phyloP scores from a whole-genome alignment of 2,329 filamentous ascomycete genomes.

The Lojkania enalia region DNA sequence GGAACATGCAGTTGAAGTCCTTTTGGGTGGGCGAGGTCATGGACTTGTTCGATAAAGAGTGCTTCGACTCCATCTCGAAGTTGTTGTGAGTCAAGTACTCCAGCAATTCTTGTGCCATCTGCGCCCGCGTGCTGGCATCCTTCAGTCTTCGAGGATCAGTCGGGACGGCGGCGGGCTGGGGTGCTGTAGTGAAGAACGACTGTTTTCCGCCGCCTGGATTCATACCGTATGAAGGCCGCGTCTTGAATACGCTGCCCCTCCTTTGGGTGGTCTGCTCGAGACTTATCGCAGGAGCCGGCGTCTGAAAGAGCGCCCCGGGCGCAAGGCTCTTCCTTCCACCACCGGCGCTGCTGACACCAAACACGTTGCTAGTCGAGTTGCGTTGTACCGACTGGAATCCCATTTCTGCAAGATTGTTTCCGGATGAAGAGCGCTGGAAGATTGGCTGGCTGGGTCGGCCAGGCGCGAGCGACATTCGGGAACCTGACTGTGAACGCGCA shows the following conservation, averaged over 20 bases:
- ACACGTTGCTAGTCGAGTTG: slow-evolving; percentile 73
- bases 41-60: slow-evolving; percentile 85
- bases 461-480: slow-evolving; percentile 82
- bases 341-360: slow-evolving; percentile 53
- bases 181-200: slow-evolving; percentile 91
- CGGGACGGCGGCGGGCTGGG: slow-evolving; percentile 78
- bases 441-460: slow-evolving; percentile 79
- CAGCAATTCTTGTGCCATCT: slow-evolving; percentile 84
- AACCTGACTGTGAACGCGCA: slow-evolving; percentile 79
- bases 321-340: slow-evolving; percentile 72
- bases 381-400: slow-evolving; percentile 84
- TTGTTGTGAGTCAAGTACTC: slow-evolving; percentile 93
- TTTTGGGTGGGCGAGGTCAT: slow-evolving; percentile 96
- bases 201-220: slow-evolving; percentile 73
- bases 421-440: slow-evolving; percentile 83
- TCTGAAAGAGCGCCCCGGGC: slow-evolving; percentile 55
- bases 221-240: slow-evolving; percentile 64
- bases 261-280: slow-evolving; percentile 62
- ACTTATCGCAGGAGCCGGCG: slow-evolving; percentile 51
- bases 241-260: slow-evolving; percentile 71
- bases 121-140: slow-evolving; percentile 76
- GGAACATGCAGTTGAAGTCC: slow-evolving; percentile 97
- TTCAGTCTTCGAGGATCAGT: slow-evolving; percentile 84
- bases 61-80: slow-evolving; percentile 97
- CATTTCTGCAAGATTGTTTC: slow-evolving; percentile 75